A percentile compares a stretch with the other conserved stretches of the same genome.
Conservation (phyloP, 2,329 filamentous ascomycete genomes). For the Nannizziopsis arthrosporioides region DNA sequence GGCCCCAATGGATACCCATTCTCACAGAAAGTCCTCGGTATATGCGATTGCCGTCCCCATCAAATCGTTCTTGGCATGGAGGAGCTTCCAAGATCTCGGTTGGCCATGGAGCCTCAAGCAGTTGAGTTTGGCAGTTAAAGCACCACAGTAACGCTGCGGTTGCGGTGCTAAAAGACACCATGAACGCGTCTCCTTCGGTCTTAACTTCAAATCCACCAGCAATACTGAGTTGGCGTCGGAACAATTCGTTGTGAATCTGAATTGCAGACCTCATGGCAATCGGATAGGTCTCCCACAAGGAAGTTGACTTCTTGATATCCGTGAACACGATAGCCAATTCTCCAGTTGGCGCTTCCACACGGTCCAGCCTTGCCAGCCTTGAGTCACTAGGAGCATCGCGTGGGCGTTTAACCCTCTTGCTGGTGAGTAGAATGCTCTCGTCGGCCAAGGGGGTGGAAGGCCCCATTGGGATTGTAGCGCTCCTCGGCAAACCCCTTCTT, state of each 20-base stretch:
- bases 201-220: conserved; percentile 98
- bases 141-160: conserved; percentile 92
- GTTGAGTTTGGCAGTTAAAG: conserved; percentile 79
- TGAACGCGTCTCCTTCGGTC: conserved; percentile 98
- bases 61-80: conserved; percentile 68
- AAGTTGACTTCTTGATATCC: conserved; percentile 97
- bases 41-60: conserved; percentile 77
- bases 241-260: conserved; percentile 92
- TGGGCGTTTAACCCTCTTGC: conserved; percentile 51
- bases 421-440: conserved; percentile 48
- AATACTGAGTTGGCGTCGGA: conserved; percentile 81
- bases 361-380: conserved; percentile 73
- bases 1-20: conserved; percentile 95
- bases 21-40: conserved; percentile 89
- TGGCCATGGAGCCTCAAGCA: conserved; percentile 86
- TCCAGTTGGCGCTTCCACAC: conserved; percentile 82
- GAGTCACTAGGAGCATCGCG: conserved; percentile 62
- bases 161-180: conserved; percentile 95
- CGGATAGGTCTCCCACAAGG: conserved; percentile 89
- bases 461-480: conserved; percentile 75
- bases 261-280: conserved; percentile 94
- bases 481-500: conserved; percentile 55
- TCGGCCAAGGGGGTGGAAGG: conserved; percentile 56
- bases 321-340: conserved; percentile 93
- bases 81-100: conserved; percentile 80